Percentiles rank a stretch among this genome's conserved stretches.
Evolutionary conservation across 2,329 filamentous ascomycete species (phyloP).

Genomic region (Aspergillus sojae): DNA sequence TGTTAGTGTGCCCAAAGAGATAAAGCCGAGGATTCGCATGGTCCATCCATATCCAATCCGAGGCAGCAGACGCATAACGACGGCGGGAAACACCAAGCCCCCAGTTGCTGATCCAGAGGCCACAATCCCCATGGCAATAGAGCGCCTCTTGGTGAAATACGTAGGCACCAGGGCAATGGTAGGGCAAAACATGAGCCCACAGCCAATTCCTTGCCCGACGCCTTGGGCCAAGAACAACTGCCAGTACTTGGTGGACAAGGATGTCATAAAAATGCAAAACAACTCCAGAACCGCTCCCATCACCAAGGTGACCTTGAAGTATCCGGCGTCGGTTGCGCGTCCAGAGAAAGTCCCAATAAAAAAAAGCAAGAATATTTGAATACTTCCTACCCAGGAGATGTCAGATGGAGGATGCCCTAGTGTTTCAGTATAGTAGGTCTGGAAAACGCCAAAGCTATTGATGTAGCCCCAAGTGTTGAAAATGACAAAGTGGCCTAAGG

Average conservation of each 20-base stretch:
- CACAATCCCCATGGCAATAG: constrained; percentile 62
- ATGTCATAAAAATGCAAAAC: constrained; percentile 56
- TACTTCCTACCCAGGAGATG: constrained; percentile 56
- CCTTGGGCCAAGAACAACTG: constrained; percentile 56
- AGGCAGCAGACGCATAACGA: constrained; percentile 60
- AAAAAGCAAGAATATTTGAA: constrained; percentile 56
- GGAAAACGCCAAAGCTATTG: constrained; percentile 60
- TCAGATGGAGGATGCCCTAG: constrained; percentile 49
- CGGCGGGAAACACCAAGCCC: constrained; percentile 65
- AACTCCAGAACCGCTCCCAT: constrained; percentile 48
- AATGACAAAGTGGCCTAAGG: constrained; percentile 55
- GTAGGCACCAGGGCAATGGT: constrained; percentile 59
- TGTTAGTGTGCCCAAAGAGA: constrained; percentile 54
- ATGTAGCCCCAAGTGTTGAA: constrained; percentile 61
- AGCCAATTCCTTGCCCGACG: constrained; percentile 59
- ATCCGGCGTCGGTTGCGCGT: constrained; percentile 55
- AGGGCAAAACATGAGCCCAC: constrained; percentile 58
- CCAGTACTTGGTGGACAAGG: constrained; percentile 52
- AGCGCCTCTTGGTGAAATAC: constrained; percentile 63
- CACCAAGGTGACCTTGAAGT: constrained; percentile 49
- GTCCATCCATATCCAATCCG: constrained; percentile 67
- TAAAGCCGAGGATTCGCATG: constrained; percentile 62
- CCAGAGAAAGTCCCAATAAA: constrained; percentile 55
- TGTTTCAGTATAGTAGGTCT: constrained; percentile 53
- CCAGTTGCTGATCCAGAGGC: constrained; percentile 64